Evolutionary conservation across 2,329 filamentous ascomycete genomes (phyloP), one percentile per base, ranked within the genome.

Genomic region (Eurotiales sp.): DNA sequence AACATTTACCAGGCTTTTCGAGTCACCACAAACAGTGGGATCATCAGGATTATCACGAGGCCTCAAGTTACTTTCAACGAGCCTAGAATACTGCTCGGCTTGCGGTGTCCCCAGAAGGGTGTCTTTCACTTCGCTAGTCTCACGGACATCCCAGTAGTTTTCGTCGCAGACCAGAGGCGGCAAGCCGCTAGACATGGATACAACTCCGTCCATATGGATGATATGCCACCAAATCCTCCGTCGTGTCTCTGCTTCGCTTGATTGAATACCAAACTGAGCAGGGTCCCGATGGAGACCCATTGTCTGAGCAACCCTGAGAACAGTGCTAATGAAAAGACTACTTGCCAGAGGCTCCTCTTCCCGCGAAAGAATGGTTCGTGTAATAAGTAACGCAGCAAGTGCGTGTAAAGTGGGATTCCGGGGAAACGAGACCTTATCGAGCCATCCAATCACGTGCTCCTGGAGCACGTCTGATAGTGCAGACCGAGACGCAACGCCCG

Each of bases 251-350:
- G 73, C 73, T 56, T 75, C 72, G 29, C 67, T 68, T 3, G 71
- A 61, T 10, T 66, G 61, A 43, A 77, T 71, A 5, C 72, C 71
- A 54, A 77, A 77, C 19, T 75, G 70, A 0, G 72, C 71, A 2
- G 74, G 74, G 50, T 78, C 76, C 15, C 74, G 70, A 59, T 77
- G 74, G 4, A 77, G 60, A 12, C 74, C 74, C 67, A 77, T 74
- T 8, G 71, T 74, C 55, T 77, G 74, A 0, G 74, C 74, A 5
- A 76, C 73, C 50, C 74, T 62, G 55, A 76, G 69, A 4, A 70
- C 71, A 10, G 77, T 63, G 22, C 72, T 74, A 50, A 77, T 70
- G 43, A 77, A 77, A 6, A 75, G 62, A 59, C 74, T 77, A 56
- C 70, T 74, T 4, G 72, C 74, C 30, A 77, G 55, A 5, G 74